Evolutionary conservation across 495 filamentous ascomycete species (phyloP).

Genomic region (Penicillium dipodomyicola): DNA sequence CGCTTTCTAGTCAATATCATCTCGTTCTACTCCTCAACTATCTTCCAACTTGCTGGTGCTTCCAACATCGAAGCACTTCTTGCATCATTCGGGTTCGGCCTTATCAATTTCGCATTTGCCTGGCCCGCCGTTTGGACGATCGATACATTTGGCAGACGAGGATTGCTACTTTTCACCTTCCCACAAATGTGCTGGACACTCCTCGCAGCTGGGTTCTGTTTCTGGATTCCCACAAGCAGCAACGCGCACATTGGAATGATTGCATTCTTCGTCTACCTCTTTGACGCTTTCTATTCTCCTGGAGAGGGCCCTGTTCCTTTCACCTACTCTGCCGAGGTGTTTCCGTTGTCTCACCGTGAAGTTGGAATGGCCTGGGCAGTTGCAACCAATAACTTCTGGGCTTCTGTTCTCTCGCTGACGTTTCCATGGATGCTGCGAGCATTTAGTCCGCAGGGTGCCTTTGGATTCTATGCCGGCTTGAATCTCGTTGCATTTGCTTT

Average conservation of each 20-base stretch:
- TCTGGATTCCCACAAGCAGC: constrained; percentile 54
- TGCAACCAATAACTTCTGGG: constrained; percentile 67
- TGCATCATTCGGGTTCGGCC: constrained; percentile 74
- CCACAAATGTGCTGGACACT: constrained; percentile 81
- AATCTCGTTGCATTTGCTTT: constrained; percentile 61
- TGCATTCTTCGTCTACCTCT: constrained; percentile 69
- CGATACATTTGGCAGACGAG: constrained; percentile 77
- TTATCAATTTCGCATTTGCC: constrained; percentile 81
- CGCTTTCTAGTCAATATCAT: constrained; percentile 59
- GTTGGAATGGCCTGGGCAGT: constrained; percentile 74
- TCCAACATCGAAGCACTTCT: constrained; percentile 58
- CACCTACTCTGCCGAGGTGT: constrained; percentile 76
- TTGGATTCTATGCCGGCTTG: constrained; percentile 60
- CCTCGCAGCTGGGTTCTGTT: constrained; percentile 68
- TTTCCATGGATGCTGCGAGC: constrained; percentile 61
- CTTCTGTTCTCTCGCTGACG: constrained; percentile 60
- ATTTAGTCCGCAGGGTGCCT: constrained; percentile 52
- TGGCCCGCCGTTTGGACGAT: constrained; percentile 82
- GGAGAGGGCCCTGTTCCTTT: constrained; percentile 84
- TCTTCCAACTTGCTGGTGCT: constrained; percentile 66
- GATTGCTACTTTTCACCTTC: constrained; percentile 78
- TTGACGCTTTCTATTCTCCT: constrained; percentile 70
- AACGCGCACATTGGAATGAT: constrained; percentile 60
- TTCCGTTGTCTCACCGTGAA: constrained; percentile 70
- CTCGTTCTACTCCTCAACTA: constrained; percentile 78